Percentiles rank a stretch among this genome's conserved stretches.
Evolutionary conservation across 2,329 filamentous ascomycete species (phyloP).

Genomic region (Xylariaceae sp.): DNA sequence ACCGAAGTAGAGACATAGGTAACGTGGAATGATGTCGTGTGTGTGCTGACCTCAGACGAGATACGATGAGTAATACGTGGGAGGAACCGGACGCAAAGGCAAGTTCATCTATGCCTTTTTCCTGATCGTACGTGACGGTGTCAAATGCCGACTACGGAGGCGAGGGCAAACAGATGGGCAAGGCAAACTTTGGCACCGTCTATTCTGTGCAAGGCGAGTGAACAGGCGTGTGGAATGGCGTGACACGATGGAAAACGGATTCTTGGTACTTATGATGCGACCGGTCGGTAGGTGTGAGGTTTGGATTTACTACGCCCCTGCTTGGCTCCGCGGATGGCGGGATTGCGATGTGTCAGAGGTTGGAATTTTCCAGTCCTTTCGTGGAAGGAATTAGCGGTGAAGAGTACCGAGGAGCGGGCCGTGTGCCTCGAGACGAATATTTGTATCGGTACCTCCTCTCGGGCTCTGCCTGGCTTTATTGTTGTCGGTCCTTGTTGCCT

Average conservation of each 20-base stretch:
- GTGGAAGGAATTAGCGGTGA: too few relatives aligned
- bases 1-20: slow-evolving; percentile 22
- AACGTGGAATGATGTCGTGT: neutral
- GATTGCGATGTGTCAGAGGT: too few relatives aligned
- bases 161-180: neutral
- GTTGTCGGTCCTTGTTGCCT: too few relatives aligned
- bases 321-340: too few relatives aligned
- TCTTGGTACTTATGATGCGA: too few relatives aligned
- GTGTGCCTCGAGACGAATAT: too few relatives aligned
- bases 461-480: too few relatives aligned
- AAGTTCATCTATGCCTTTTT: neutral
- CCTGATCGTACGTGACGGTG: neutral
- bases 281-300: neutral
- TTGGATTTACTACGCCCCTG: too few relatives aligned
- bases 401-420: too few relatives aligned
- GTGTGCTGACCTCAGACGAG: slow-evolving; percentile 10
- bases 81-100: slow-evolving; percentile 10
- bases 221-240: neutral
- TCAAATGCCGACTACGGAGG: neutral
- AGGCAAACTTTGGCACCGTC: neutral
- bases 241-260: neutral
- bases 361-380: too few relatives aligned
- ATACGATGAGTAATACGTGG: slow-evolving; percentile 11
- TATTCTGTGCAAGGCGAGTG: neutral
- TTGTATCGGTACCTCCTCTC: too few relatives aligned